phyloP scores from a whole-genome alignment of 148 eudicot genomes.

The Mesembryanthemum crystallinum region DNA sequence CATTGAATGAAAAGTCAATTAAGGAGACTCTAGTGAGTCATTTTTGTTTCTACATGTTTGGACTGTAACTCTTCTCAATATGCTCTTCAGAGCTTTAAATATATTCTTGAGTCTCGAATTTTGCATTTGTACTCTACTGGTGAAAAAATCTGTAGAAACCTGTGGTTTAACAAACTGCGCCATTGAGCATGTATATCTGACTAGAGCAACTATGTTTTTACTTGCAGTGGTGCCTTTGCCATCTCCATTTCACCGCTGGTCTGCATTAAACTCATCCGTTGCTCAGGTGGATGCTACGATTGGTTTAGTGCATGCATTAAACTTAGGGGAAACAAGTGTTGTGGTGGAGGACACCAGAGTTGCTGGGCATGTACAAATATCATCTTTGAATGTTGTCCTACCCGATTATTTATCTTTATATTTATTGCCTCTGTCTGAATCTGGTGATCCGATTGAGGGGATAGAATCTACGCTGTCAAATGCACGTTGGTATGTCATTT shows the following conservation, averaged over 20 bases:
- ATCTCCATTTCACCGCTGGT: slow-evolving; percentile 80
- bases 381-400: slow-evolving; percentile 75
- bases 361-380: slow-evolving; percentile 71
- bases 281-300: slow-evolving; percentile 51
- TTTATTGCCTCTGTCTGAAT: slow-evolving; percentile 54
- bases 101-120: slow-evolving; percentile 2
- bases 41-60: not conserved
- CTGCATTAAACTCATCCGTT: slow-evolving; percentile 58
- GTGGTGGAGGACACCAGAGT: slow-evolving; percentile 83
- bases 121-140: slow-evolving; percentile 2
- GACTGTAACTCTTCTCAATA: not conserved
- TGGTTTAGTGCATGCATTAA: slow-evolving; percentile 55
- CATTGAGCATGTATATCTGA: not conserved
- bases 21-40: not conserved
- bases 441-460: slow-evolving; percentile 58
- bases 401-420: slow-evolving; percentile 66
- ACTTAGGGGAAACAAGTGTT: slow-evolving; percentile 64
- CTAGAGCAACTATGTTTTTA: slow-evolving; percentile 4
- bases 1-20: not conserved
- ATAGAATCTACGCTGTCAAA: slow-evolving; percentile 48
- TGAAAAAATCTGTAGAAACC: slow-evolving; percentile 1
- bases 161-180: not conserved
- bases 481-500: slow-evolving; percentile 72
- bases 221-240: slow-evolving; percentile 67
- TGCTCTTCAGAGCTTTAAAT: slow-evolving; percentile 1